Base-by-base conservation (phyloP, 108 stramenopile species). In the Licmophora abbreviata region DNA sequence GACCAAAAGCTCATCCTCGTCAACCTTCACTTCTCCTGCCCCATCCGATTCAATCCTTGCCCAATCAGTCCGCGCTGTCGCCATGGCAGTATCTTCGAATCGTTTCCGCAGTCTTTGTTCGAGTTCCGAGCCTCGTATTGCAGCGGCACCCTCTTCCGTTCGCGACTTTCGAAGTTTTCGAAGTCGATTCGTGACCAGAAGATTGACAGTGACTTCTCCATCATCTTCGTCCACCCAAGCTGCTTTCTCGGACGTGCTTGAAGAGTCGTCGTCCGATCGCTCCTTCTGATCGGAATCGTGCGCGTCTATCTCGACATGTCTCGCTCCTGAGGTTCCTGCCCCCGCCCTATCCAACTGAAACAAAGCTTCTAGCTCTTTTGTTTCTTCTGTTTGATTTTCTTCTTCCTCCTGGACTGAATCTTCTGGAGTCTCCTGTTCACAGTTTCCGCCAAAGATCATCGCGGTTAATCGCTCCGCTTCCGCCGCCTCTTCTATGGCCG, bases 61-160 rank as follows among this genome's bases (percentile, higher is more conserved):
- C 88, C 84, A 90, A 42, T 83, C 69, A 4, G 82, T 86, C 12
- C 68, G 55, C 25, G 83, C 77, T 0, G 79, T 69, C 28, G 70
- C 54, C 28, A 59, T 63, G 8, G 77, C 47, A 0, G 88, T 80
- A 22, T 58, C 48, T 33, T 85, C 51, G 45, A 81, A 89, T 41
- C 81, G 68, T 31, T 85, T 53, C 55, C 88, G 63, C 44, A 89
- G 46, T 20, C 81, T 76, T 25, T 70, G 29, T 69, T 89, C 81
- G 44, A 83, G 69, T 29, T 85, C 77, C 8, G 36, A 29, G 10
- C 54, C 61, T 21, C 41, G 51, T 48, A 81, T 51, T n/a, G 76
- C 74, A 30, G 61, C 27, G 1, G 77, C 74, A 48, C 66, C 67
- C 3, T 63, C 51, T 54, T 83, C 77, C 29, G 61, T 62, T 20